A percentile compares a stretch with the other conserved stretches of the same genome.
phyloP scores from a whole-genome alignment of 805 yeast genomes.

The Wickerhamiella occidentalis region DNA sequence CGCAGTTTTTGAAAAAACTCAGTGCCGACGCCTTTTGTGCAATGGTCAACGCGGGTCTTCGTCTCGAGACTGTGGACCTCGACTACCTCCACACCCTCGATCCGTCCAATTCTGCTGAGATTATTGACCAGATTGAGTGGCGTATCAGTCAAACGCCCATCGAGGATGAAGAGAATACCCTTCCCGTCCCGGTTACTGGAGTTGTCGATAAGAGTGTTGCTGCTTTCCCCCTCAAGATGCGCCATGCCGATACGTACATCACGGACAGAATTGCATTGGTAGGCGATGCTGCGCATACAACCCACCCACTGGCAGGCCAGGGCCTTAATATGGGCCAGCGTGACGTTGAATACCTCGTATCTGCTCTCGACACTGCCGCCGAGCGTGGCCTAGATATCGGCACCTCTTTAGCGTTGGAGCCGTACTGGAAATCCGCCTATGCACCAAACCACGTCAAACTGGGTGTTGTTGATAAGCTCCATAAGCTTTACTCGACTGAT shows the following conservation, averaged over 20 bases:
- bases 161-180: slow-evolving; percentile 42
- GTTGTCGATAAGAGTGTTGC: slow-evolving; percentile 62
- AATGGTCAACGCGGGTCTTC: slow-evolving; percentile 75
- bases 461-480: slow-evolving; percentile 85
- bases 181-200: slow-evolving; percentile 53
- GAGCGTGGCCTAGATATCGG: slow-evolving; percentile 84
- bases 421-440: slow-evolving; percentile 74
- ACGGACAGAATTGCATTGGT: slow-evolving; percentile 79
- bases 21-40: slow-evolving; percentile 52
- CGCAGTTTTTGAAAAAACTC: slow-evolving; percentile 47
- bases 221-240: slow-evolving; percentile 72
- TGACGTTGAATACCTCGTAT: slow-evolving; percentile 64
- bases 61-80: slow-evolving; percentile 67
- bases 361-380: slow-evolving; percentile 56
- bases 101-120: slow-evolving; percentile 29
- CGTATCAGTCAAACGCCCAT: slow-evolving; percentile 38
- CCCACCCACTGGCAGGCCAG: slow-evolving; percentile 96
- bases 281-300: slow-evolving; percentile 97
- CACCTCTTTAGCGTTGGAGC: slow-evolving; percentile 63
- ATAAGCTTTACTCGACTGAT: slow-evolving; percentile 71
- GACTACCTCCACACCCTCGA: slow-evolving; percentile 45
- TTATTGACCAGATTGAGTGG: slow-evolving; percentile 63
- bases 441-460: slow-evolving; percentile 66
- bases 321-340: slow-evolving; percentile 96
- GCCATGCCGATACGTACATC: slow-evolving; percentile 84